phyloP scores from a whole-genome alignment of 768 basidiomycete species.

The Naganishia randhawae region DNA sequence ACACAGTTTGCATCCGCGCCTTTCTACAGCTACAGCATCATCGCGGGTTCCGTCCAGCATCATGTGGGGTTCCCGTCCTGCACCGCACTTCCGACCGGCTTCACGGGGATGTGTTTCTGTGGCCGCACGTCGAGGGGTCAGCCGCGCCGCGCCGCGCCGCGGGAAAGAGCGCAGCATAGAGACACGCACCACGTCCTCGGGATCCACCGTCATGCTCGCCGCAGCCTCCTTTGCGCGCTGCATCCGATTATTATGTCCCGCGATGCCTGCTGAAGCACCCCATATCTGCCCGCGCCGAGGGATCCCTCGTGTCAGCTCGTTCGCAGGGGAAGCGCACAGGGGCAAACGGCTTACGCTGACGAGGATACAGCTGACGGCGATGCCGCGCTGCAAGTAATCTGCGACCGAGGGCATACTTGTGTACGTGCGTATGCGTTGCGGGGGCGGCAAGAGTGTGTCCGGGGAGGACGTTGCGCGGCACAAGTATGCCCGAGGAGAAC shows the following conservation, averaged over 20 bases:
- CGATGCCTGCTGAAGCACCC: conserved; percentile 14
- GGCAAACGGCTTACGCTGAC: conserved; percentile 3
- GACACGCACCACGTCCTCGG: conserved; percentile 9
- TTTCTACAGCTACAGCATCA: too few species aligned
- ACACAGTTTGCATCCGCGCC: too few species aligned
- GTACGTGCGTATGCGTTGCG: too few species aligned
- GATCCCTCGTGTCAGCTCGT: too few species aligned
- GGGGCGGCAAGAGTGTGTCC: too few species aligned
- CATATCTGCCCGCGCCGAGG: conserved; percentile 11
- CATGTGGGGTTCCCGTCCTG: conserved; percentile 14
- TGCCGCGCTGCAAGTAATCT: conserved; percentile 12
- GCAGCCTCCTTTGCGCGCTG: conserved; percentile 5
- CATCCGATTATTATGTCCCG: conserved; percentile 15
- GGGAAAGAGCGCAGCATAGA: not conserved
- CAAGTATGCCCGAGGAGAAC: too few species aligned
- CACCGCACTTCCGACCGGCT: conserved; percentile 4
- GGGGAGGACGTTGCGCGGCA: too few species aligned
- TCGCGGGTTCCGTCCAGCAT: too few species aligned
- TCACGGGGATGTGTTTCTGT: conserved; percentile 6
- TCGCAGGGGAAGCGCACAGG: too few species aligned
- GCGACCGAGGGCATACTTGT: conserved; percentile 9
- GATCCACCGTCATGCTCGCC: conserved; percentile 8
- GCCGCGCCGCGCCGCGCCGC: too few species aligned
- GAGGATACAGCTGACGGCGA: conserved; percentile 10
- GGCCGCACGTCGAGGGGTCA: not conserved